phyloP scores from a whole-genome alignment of 768 basidiomycete species.

The Sarcodon sp. region DNA sequence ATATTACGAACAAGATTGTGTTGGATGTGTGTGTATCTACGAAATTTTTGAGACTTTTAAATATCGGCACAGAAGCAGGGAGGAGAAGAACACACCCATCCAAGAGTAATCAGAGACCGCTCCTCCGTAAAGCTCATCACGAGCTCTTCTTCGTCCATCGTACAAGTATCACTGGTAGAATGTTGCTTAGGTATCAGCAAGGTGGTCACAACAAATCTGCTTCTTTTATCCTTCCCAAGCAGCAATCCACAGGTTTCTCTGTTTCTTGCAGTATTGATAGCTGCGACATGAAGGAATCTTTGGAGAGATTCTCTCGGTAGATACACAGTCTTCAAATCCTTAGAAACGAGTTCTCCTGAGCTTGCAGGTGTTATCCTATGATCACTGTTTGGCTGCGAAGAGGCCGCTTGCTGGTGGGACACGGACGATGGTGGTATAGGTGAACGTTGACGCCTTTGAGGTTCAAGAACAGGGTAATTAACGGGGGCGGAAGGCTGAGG shows the following conservation, averaged over 20 bases:
- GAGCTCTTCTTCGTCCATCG: constrained; percentile 83
- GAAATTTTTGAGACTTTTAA: not conserved
- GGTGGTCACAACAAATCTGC: constrained; percentile 63
- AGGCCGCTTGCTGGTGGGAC: constrained; percentile 16
- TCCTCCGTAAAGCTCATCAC: constrained; percentile 79
- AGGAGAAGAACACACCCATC: constrained; percentile 55
- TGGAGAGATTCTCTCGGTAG: constrained; percentile 66
- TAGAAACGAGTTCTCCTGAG: constrained; percentile 18
- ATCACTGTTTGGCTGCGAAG: constrained; percentile 12
- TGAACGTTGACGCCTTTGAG: not conserved
- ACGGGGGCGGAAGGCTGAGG: constrained; percentile 20
- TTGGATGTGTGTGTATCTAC: constrained; percentile 88
- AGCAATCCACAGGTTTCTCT: constrained; percentile 82
- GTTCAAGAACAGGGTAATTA: not conserved
- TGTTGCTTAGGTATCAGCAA: constrained; percentile 83
- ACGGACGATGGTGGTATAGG: constrained; percentile 13
- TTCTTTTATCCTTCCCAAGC: constrained; percentile 51
- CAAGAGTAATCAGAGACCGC: constrained; percentile 71
- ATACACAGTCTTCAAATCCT: constrained; percentile 46
- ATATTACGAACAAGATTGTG: constrained; percentile 61
- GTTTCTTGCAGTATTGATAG: constrained; percentile 65
- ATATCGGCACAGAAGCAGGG: not conserved
- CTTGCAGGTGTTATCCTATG: constrained; percentile 12
- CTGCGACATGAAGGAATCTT: constrained; percentile 67
- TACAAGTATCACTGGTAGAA: constrained; percentile 84